Evolutionary conservation across 257 asterid genomes (phyloP).

Genomic region (Nicotiana obtusifolia): DNA sequence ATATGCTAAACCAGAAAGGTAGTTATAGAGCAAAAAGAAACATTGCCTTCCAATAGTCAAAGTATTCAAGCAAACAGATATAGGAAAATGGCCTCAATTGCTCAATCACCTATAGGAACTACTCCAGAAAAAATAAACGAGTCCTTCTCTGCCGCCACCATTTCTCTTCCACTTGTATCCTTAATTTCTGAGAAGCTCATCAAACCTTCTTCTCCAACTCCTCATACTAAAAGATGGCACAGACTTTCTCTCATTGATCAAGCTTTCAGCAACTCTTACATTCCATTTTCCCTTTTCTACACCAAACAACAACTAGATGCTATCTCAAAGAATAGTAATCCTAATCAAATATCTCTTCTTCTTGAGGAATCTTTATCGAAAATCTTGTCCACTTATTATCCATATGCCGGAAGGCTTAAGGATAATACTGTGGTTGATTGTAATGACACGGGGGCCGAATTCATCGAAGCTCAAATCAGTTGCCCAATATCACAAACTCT

Average conservation of each 20-base stretch:
- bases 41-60: no score
- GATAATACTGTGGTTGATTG: slow-evolving; percentile 5
- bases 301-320: not conserved
- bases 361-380: slow-evolving; percentile 6
- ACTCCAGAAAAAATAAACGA: no score
- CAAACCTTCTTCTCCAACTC: not conserved
- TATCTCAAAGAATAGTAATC: not conserved
- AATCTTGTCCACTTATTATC: slow-evolving; percentile 2
- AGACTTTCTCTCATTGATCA: not conserved
- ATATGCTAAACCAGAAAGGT: not conserved
- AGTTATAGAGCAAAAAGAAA: not conserved
- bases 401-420: slow-evolving; percentile 10
- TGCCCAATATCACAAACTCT: not conserved
- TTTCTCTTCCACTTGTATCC: not conserved
- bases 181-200: not conserved
- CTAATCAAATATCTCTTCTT: not conserved
- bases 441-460: slow-evolving; percentile 7
- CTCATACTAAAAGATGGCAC: not conserved
- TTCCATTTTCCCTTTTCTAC: not conserved
- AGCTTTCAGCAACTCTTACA: not conserved
- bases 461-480: not conserved
- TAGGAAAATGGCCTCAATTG: not conserved
- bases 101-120: not conserved
- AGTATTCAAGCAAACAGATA: no score
- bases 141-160: no score